These are phyloP conservation scores for Corynascus novoguineensis DNA, from an alignment of 495 filamentous ascomycete genomes.

Conservation along the genomic window DNA sequence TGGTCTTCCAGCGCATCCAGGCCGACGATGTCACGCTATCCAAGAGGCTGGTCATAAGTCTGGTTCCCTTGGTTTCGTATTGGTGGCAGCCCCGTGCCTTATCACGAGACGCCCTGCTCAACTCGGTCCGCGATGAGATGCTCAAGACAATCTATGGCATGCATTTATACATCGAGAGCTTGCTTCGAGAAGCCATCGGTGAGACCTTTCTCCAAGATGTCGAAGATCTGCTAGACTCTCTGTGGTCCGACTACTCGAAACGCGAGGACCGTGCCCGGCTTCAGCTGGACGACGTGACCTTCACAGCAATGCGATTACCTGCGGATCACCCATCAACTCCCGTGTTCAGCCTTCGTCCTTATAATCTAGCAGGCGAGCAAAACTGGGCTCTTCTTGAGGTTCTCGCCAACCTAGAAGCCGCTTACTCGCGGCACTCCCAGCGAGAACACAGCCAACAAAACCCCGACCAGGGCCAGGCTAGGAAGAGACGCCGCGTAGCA, in stretches of 20 bases:
- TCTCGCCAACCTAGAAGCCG: constrained; percentile 44
- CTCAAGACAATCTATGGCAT: constrained; percentile 63
- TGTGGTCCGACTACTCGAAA: constrained; percentile 67
- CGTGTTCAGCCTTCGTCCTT: constrained; percentile 46
- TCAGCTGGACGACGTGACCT: constrained; percentile 67
- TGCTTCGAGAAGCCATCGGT: constrained; percentile 29
- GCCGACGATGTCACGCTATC: constrained; percentile 62
- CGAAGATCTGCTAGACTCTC: constrained; percentile 52
- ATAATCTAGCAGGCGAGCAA: constrained; percentile 43
- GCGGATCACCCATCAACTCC: constrained; percentile 30
- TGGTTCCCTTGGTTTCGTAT: constrained; percentile 65
- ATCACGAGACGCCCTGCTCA: constrained; percentile 64
- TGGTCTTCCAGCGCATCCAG: constrained; percentile 56
- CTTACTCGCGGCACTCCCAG: constrained; percentile 34
- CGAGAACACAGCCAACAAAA: constrained; percentile 20
- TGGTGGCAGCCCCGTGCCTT: constrained; percentile 68
- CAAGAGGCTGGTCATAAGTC: constrained; percentile 47
- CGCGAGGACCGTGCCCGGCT: constrained; percentile 67
- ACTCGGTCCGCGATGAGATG: constrained; percentile 53
- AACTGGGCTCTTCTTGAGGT: constrained; percentile 51
- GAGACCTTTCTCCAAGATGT: constrained; percentile 30
- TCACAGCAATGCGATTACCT: constrained; percentile 39
- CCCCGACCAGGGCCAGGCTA: constrained; percentile 38
- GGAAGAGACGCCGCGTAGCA: constrained; percentile 60
- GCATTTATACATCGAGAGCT: constrained; percentile 51